Evolutionary conservation across 345 rosid species (phyloP).

Genomic region (Hibiscus mutabilis): DNA sequence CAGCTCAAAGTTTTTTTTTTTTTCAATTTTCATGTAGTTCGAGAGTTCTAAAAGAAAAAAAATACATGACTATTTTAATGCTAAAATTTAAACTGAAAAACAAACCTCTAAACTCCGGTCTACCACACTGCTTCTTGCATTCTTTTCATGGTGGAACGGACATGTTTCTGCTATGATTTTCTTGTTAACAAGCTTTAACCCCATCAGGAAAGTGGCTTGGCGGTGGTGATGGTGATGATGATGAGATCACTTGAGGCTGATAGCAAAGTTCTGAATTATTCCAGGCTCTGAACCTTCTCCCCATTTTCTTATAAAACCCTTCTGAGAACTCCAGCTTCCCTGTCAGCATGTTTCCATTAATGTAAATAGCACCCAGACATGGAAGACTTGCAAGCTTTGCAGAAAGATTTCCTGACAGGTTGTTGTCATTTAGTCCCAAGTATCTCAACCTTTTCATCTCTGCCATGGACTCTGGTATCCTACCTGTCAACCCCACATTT

Average conservation of each 20-base stretch:
- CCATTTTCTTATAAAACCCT: slow-evolving; percentile 53
- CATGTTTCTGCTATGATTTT: not conserved
- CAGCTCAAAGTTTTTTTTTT: no score
- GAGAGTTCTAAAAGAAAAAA: not conserved
- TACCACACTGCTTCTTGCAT: not conserved
- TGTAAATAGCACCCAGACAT: slow-evolving; percentile 47
- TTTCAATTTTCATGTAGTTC: no score
- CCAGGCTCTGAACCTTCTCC: slow-evolving; percentile 81
- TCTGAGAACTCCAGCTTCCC: slow-evolving; percentile 61
- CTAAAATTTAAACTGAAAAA: not conserved
- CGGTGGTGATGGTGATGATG: not conserved
- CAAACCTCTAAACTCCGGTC: not conserved
- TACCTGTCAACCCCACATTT: slow-evolving; percentile 39
- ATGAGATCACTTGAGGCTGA: not conserved
- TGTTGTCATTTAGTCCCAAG: slow-evolving; percentile 63
- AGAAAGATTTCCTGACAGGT: slow-evolving; percentile 45
- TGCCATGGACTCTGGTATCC: slow-evolving; percentile 48
- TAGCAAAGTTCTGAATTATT: slow-evolving; percentile 71
- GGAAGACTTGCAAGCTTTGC: slow-evolving; percentile 58
- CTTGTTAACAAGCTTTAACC: slow-evolving; percentile 5
- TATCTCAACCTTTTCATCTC: slow-evolving; percentile 62
- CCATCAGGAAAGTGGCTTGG: slow-evolving; percentile 3
- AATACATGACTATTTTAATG: not conserved
- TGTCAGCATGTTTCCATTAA: slow-evolving; percentile 67
- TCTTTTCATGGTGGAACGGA: not conserved